These are phyloP conservation scores for Sicyos baderoa DNA, from an alignment of 306 rosid species.

Conservation along the genomic window DNA sequence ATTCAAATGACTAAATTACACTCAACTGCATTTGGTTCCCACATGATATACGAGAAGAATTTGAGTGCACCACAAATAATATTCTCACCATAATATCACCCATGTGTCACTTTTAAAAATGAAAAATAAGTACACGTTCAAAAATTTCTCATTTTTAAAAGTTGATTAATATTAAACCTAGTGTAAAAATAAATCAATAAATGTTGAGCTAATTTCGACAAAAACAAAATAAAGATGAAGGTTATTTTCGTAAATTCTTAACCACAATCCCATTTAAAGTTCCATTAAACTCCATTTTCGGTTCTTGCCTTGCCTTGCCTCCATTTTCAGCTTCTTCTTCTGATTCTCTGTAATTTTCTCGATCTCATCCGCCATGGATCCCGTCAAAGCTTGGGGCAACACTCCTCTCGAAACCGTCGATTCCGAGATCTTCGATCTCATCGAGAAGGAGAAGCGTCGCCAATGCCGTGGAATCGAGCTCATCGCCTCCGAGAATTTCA, in stretches of 20 bases:
- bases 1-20: too few relatives aligned
- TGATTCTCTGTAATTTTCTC: background rate
- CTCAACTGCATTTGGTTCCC: too few relatives aligned
- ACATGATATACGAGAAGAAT: too few relatives aligned
- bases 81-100: too few relatives aligned
- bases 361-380: constrained; percentile 40
- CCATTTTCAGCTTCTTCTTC: background rate
- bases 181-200: too few relatives aligned
- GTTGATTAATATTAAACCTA: too few relatives aligned
- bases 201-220: too few relatives aligned
- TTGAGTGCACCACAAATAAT: too few relatives aligned
- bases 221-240: background rate
- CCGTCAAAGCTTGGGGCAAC: constrained; percentile 73
- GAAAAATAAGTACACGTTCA: too few relatives aligned
- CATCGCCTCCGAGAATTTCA: constrained; percentile 85
- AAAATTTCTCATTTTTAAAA: too few relatives aligned
- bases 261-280: background rate
- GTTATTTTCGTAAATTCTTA: background rate
- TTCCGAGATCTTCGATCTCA: constrained; percentile 74
- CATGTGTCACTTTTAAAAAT: too few relatives aligned
- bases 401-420: constrained; percentile 47
- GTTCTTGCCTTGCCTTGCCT: background rate
- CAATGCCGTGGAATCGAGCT: constrained; percentile 94
- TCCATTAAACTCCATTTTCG: background rate
- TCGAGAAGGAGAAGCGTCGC: constrained; percentile 83